phyloP scores from a whole-genome alignment of 495 filamentous ascomycete genomes.

The Chaetomidium leptoderma region DNA sequence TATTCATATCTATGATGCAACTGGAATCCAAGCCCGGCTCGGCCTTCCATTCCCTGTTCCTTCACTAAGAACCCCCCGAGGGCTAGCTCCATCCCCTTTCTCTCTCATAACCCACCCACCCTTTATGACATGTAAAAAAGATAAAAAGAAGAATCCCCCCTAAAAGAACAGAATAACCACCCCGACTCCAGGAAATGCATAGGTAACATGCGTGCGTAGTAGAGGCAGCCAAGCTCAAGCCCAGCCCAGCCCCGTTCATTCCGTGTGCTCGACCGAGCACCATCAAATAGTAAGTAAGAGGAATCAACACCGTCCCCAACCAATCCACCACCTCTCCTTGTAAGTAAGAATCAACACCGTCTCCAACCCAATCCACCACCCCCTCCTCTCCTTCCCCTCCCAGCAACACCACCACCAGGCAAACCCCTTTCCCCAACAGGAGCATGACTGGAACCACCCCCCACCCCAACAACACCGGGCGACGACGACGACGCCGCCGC shows the following conservation, averaged over 20 bases:
- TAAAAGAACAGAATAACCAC: not conserved
- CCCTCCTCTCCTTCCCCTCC: not conserved
- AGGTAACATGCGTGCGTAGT: too few relatives aligned
- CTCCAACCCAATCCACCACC: not conserved
- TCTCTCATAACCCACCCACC: not conserved
- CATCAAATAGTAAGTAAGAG: not conserved
- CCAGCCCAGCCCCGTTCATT: too few relatives aligned
- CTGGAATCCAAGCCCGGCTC: constrained; percentile 1
- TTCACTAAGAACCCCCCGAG: not conserved
- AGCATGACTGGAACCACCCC: not conserved
- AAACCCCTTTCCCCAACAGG: not conserved
- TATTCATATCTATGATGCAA: not conserved
- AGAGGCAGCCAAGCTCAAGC: too few relatives aligned
- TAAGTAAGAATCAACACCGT: constrained; percentile 2
- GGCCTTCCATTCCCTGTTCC: not conserved
- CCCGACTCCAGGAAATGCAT: not conserved
- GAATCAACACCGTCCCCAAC: not conserved
- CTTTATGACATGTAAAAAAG: constrained; percentile 1
- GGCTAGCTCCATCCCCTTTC: not conserved
- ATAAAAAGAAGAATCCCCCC: not conserved
- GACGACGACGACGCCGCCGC: not conserved
- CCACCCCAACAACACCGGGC: not conserved
- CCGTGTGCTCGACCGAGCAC: too few relatives aligned
- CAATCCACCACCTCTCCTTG: not conserved
- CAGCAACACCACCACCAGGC: not conserved